These are phyloP conservation scores for Gonapodya sp. DNA, from an alignment of 192 early-diverging fungal species.

Conservation along the genomic window DNA sequence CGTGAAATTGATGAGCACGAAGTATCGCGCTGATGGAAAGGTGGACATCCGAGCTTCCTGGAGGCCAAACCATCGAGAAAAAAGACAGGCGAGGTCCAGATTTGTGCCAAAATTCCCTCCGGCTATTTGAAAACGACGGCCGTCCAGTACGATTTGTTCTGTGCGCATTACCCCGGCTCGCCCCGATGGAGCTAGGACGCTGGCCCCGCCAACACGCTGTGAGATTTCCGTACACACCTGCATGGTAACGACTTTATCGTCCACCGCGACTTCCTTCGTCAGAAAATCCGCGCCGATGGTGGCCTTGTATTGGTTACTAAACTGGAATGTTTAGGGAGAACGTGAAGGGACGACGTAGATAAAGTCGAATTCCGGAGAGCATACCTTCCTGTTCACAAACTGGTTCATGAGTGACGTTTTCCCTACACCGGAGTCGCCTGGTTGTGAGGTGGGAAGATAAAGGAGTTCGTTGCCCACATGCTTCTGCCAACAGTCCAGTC, in stretches of 20 bases:
- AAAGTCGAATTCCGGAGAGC: not conserved
- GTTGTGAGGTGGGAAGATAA: not conserved
- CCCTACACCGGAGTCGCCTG: slow-evolving; percentile 54
- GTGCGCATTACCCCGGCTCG: too few relatives aligned
- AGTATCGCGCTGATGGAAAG: too few relatives aligned
- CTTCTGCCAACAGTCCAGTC: too few relatives aligned
- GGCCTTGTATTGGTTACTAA: slow-evolving; percentile 96
- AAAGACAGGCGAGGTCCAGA: too few relatives aligned
- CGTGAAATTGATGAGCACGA: too few relatives aligned
- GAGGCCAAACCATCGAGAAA: too few relatives aligned
- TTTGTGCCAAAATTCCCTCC: too few relatives aligned
- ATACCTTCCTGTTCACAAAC: not conserved
- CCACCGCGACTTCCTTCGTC: slow-evolving; percentile 92
- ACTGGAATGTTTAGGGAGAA: slow-evolving; percentile 94
- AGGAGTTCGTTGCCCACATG: too few relatives aligned
- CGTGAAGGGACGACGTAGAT: not conserved
- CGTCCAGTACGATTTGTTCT: too few relatives aligned
- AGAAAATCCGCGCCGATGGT: slow-evolving; percentile 99
- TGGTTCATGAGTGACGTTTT: slow-evolving; percentile 99
- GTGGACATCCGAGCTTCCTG: too few relatives aligned
- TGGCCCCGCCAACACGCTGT: not conserved
- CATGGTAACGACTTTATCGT: slow-evolving; percentile 89
- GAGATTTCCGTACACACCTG: slow-evolving; percentile 41
- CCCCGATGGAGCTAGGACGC: too few relatives aligned
- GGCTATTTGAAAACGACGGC: too few relatives aligned